A percentile compares a stretch with the other conserved stretches of the same genome.
phyloP scores from a whole-genome alignment of 345 rosid genomes.

The Lumnitzera racemosa region DNA sequence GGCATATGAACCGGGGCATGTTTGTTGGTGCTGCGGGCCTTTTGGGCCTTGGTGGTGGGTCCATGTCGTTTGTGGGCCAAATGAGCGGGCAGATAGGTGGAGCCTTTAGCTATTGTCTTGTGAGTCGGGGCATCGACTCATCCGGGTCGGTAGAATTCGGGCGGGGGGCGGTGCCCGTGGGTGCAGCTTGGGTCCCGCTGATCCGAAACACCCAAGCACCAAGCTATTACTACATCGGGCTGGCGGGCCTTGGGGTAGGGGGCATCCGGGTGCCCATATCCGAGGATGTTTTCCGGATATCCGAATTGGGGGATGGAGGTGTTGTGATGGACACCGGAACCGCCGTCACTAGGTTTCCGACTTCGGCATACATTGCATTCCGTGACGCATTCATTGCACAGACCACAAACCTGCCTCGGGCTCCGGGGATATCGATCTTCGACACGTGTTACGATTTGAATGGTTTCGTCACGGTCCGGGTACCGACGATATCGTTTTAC shows the following conservation, averaged over 20 bases:
- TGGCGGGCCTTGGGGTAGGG: slow-evolving; percentile 81
- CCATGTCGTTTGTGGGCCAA: slow-evolving; percentile 86
- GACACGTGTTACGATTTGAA: slow-evolving; percentile 76
- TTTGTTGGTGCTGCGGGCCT: slow-evolving; percentile 92
- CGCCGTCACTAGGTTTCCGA: slow-evolving; percentile 82
- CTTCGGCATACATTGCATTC: slow-evolving; percentile 55
- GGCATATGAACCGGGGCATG: slow-evolving; percentile 87
- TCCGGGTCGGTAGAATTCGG: slow-evolving; percentile 83
- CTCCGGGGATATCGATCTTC: slow-evolving; percentile 69
- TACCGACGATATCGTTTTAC: slow-evolving; percentile 85
- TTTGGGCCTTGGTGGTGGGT: slow-evolving; percentile 84
- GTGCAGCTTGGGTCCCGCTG: slow-evolving; percentile 90
- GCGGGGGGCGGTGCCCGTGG: slow-evolving; percentile 64
- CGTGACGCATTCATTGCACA: slow-evolving; percentile 58
- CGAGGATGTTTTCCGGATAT: slow-evolving; percentile 39
- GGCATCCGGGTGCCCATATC: slow-evolving; percentile 51
- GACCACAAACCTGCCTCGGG: slow-evolving; percentile 72
- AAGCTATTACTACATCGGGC: slow-evolving; percentile 76
- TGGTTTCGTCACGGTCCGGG: slow-evolving; percentile 77
- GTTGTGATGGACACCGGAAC: slow-evolving; percentile 99
- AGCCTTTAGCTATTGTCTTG: slow-evolving; percentile 87
- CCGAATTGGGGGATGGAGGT: slow-evolving; percentile 63
- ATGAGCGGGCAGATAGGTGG: slow-evolving; percentile 79
- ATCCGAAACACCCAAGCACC: slow-evolving; percentile 68
- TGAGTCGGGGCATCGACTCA: slow-evolving; percentile 57